Percentiles rank a stretch among this genome's conserved stretches.
These are phyloP conservation scores for Leccinum pachyderme DNA, from an alignment of 1,284 basidiomycete species.

Conservation along the genomic window DNA sequence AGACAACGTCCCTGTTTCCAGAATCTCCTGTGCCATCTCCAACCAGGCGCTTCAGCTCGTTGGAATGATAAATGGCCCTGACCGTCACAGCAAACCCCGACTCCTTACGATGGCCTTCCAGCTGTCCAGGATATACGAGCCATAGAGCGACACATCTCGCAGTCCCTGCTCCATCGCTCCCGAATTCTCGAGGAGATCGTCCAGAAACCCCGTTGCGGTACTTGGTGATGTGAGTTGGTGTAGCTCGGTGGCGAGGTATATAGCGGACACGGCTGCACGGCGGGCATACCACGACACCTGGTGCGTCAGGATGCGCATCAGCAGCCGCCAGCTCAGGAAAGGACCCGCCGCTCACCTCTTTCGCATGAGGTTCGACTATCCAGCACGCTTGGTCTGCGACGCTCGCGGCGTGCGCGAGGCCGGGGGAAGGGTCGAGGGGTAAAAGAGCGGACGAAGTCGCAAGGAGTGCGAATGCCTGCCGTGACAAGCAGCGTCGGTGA, in stretches of 20 bases:
- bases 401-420: slow-evolving; percentile 52
- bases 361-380: slow-evolving; percentile 46
- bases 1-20: too few species aligned
- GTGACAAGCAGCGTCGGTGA: not conserved
- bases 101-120: not conserved
- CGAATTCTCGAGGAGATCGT: slow-evolving; percentile 52
- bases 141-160: slow-evolving; percentile 51
- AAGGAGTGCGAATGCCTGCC: slow-evolving; percentile 65
- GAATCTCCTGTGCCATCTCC: too few species aligned
- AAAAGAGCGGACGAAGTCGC: slow-evolving; percentile 49
- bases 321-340: not conserved
- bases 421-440: slow-evolving; percentile 57
- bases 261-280: slow-evolving; percentile 56
- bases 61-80: too few species aligned
- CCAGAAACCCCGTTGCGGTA: slow-evolving; percentile 64
- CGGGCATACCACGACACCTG: slow-evolving; percentile 69
- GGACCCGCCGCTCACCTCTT: slow-evolving; percentile 44
- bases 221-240: slow-evolving; percentile 71
- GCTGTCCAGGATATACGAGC: slow-evolving; percentile 49
- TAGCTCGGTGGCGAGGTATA: slow-evolving; percentile 70
- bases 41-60: too few species aligned
- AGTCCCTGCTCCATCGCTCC: slow-evolving; percentile 42
- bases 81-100: not conserved
- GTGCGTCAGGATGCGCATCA: too few species aligned
- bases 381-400: slow-evolving; percentile 71